Evolutionary conservation across 2,329 filamentous ascomycete species (phyloP).

Genomic region (Trichoderma sp.): DNA sequence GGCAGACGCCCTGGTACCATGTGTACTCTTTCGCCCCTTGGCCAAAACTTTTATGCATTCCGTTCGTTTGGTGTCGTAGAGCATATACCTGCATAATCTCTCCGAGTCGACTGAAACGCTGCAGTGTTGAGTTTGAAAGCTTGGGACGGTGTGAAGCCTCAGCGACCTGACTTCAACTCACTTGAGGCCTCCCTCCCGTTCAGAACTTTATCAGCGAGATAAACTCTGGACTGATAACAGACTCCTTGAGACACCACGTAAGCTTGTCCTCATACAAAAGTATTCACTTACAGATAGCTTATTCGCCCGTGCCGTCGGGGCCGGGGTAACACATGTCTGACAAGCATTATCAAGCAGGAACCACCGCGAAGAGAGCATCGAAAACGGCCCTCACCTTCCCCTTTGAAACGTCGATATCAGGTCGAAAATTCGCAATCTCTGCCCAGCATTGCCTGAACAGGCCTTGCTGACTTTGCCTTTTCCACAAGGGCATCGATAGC

Average conservation of each 20-base stretch:
- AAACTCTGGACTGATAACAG: background rate
- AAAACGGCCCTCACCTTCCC: constrained; percentile 11
- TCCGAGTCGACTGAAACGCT: background rate
- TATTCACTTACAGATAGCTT: background rate
- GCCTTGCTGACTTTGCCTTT: background rate
- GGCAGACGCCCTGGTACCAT: background rate
- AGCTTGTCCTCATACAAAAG: background rate
- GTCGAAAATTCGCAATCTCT: constrained; percentile 3
- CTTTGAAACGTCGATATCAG: background rate
- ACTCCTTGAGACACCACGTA: background rate
- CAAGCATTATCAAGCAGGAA: constrained; percentile 18
- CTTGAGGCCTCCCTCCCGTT: background rate
- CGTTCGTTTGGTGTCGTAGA: background rate
- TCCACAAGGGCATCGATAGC: background rate
- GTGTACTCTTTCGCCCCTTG: background rate
- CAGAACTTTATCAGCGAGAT: background rate
- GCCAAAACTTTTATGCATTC: background rate
- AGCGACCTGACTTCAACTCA: background rate
- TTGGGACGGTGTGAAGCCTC: background rate
- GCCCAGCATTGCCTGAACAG: background rate
- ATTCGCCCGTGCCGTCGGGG: constrained; percentile 22
- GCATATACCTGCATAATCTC: background rate
- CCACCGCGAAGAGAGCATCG: background rate
- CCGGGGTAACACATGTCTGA: constrained; percentile 22
- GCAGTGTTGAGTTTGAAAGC: background rate